Evolutionary conservation across 2,329 filamentous ascomycete genomes (phyloP), one percentile per base, ranked within the genome.

Genomic region (Epichloe uncinata): DNA sequence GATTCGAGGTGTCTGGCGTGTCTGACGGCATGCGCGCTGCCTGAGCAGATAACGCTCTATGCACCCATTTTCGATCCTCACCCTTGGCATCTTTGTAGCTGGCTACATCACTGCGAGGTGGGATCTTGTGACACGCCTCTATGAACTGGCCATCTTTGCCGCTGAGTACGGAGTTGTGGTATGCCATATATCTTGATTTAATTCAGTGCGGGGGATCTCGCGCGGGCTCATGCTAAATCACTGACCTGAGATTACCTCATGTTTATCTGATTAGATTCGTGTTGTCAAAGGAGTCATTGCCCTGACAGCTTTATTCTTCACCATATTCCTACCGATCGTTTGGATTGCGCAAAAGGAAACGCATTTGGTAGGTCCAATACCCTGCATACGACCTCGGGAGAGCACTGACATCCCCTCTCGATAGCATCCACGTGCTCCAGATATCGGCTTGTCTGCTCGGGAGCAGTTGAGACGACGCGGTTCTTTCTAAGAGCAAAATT

Each of bases 71-170:
- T 97, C 91, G 56, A 75, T 91, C 68, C 80, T 96, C 69, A 95
- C 90, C 63, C 82, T 95, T 73, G 89, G 86, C 73, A 96, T 98
- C 74, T 98, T 98, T 75, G 85, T 97, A 78, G 91, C 93, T 73
- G 93, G 93, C 70, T 98, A 98, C 78, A 97, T 91, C 69, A 98
- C 93, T 72, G 93, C 93, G 66, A 86, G 93, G 76, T 98, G 93
- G 90, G 93, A 97, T 72, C 83, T 98, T 55, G 89, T 96, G 59
- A 96, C 91, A 60, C 84, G 90, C 62, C 78, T 97, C 61, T 95
- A 96, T 84, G 91, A 98, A 71, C 81, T 98, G 62, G 86, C 88
- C 59, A 85, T 95, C 57, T 98, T 97, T 68, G 93, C 94, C 59
- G 96, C 90, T 89, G 87, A 97, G 69, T 87, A 97, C 87, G 89